A percentile compares a stretch with the other conserved stretches of the same genome.
Evolutionary conservation across 805 yeast species (phyloP).

Genomic region (Ogataea populi-albae): DNA sequence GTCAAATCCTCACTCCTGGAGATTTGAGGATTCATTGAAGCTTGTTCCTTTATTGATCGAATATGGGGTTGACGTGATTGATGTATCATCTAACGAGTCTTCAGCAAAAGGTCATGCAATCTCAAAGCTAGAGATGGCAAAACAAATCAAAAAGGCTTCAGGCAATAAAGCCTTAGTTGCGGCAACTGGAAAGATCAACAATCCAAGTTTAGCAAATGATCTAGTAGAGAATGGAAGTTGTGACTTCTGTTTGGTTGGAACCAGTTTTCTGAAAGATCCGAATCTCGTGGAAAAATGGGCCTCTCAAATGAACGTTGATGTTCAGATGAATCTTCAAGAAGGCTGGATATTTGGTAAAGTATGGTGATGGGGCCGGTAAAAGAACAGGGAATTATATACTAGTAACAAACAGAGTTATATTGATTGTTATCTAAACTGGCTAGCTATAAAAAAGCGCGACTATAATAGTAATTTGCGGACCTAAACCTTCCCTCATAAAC

Average conservation of each 20-base stretch:
- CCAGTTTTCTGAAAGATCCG: conserved; percentile 46
- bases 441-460: no score
- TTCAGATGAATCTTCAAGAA: conserved; percentile 19
- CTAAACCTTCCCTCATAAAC: no score
- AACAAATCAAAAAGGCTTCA: conserved; percentile 40
- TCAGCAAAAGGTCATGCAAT: background rate
- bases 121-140: conserved; percentile 32
- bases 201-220: conserved; percentile 36
- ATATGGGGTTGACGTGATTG: conserved; percentile 48
- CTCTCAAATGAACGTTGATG: conserved; percentile 40
- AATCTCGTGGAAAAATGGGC: conserved; percentile 52
- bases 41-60: conserved; percentile 39
- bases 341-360: conserved; percentile 19
- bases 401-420: background rate
- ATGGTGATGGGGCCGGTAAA: conserved; percentile 6
- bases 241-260: conserved; percentile 49
- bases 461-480: no score
- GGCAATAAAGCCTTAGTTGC: conserved; percentile 44
- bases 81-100: conserved; percentile 39
- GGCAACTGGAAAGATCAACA: conserved; percentile 44
- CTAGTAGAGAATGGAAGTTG: conserved; percentile 41
- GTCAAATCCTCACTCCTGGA: conserved; percentile 40
- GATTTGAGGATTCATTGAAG: conserved; percentile 41
- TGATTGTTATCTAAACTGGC: no score
- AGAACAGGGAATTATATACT: background rate